phyloP scores from a whole-genome alignment of 1,284 basidiomycete genomes.

The Anthracocystis setariae region DNA sequence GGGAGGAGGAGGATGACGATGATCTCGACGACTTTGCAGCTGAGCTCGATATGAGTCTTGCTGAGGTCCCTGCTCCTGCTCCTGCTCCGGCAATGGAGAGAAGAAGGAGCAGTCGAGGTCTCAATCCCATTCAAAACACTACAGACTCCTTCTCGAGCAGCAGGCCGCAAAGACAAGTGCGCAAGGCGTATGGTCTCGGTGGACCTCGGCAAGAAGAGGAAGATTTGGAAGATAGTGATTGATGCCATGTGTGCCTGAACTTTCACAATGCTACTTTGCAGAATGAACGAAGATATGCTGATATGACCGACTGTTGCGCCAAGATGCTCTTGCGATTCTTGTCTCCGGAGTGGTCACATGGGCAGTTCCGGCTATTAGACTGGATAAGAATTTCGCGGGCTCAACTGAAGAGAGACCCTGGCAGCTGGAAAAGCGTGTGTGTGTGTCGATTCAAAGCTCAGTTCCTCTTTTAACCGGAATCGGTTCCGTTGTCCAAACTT shows the following conservation, averaged over 20 bases:
- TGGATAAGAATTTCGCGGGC: conserved; percentile 11
- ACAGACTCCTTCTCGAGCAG: background rate
- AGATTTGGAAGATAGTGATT: conserved; percentile 48
- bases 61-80: conserved; percentile 28
- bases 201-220: conserved; percentile 48
- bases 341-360: conserved; percentile 10
- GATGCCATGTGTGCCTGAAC: background rate
- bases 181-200: conserved; percentile 43
- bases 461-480: background rate
- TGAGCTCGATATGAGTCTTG: conserved; percentile 46
- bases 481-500: background rate
- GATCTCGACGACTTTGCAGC: conserved; percentile 48
- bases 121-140: conserved; percentile 1
- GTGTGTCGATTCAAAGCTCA: background rate
- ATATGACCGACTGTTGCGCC: no score
- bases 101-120: conserved; percentile 18
- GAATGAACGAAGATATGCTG: no score
- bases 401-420: conserved; percentile 13
- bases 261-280: background rate
- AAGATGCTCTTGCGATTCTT: no score
- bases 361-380: conserved; percentile 23
- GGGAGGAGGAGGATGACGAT: conserved; percentile 30
- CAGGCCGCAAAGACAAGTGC: conserved; percentile 5
- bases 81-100: conserved; percentile 13
- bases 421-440: background rate